Conservation (phyloP, 1,284 basidiomycete genomes). For the Crepidotus sp. region DNA sequence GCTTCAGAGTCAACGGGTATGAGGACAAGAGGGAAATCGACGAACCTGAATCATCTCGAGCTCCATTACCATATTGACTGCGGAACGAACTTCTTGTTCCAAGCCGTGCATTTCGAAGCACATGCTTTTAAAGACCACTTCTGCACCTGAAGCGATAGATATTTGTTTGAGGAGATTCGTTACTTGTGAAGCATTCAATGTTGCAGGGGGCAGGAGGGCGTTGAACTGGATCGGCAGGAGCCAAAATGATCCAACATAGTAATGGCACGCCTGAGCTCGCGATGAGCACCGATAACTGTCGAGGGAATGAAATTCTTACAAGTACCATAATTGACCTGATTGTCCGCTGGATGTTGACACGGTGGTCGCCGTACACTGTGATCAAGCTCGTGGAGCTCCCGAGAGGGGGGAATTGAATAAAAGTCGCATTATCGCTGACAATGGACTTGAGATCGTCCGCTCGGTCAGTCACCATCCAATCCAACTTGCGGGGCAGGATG, state of each 20-base stretch:
- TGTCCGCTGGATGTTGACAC: conserved; percentile 92
- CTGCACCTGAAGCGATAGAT: conserved; percentile 81
- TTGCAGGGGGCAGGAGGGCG: conserved; percentile 75
- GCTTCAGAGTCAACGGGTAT: not conserved
- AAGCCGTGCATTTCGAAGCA: conserved; percentile 98
- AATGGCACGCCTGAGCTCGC: conserved; percentile 74
- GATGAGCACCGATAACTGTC: conserved; percentile 5
- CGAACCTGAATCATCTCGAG: conserved; percentile 82
- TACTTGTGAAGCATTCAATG: conserved; percentile 79
- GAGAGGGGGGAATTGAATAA: conserved; percentile 87
- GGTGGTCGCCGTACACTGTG: conserved; percentile 89
- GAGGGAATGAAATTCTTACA: conserved; percentile 37
- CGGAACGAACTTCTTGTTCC: conserved; percentile 84
- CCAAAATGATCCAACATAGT: conserved; percentile 95
- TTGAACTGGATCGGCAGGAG: conserved; percentile 91
- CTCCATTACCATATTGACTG: conserved; percentile 82
- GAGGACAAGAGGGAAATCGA: not conserved
- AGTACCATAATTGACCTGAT: conserved; percentile 94
- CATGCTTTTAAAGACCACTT: conserved; percentile 95
- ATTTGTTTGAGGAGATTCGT: conserved; percentile 83
- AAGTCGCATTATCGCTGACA: conserved; percentile 96
- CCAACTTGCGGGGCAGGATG: conserved; percentile 91
- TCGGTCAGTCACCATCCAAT: conserved; percentile 95
- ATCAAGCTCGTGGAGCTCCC: conserved; percentile 88
- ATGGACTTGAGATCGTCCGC: conserved; percentile 84